Base-by-base conservation (phyloP, 306 rosid species). In the Elaeagnus macrophylla region DNA sequence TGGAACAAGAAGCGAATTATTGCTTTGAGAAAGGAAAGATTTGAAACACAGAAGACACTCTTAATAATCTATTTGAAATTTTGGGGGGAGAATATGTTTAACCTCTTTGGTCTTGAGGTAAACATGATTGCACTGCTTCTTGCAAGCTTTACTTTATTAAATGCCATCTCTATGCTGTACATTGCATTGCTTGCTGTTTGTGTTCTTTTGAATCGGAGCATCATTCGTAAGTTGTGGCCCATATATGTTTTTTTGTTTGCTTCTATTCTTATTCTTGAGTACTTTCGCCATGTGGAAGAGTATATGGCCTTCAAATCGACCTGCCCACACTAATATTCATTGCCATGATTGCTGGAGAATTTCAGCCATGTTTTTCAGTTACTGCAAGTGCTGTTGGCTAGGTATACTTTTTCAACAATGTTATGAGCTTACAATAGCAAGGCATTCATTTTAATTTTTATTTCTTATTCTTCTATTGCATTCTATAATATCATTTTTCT, bases 91-190 rank as follows among this genome's bases (percentile, higher is more conserved):
- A 84, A 93, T 70, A 45, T 82, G 74, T 88, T 84, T 70, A 80
- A 82, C 71, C 88, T 93, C 79, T 87, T 75, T 69, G 96, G 99
- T 77, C 99, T 93, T 37, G 99, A 93, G 89, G 87, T 93, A 72
- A 93, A 89, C 78, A 93, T 93, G 99, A 82, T 93, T 60, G 77
- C 85, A 18, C 73, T 91, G 68, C 95, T 91, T 56, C 83, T 87
- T 51, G 85, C 95, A 51, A 84, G 99, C 79, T 91, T 91, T 75
- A 85, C 96, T 67, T 67, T 91, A 78, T 77, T 91, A 69, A 91
- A 87, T 78, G 88, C 78, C 53, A 50, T 91, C 62, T 91, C 99
- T 56, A 71, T 91, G 72, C 56, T 82, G 65, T 91, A 87, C 63
- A 79, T 87, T 61, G 86, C 75, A 38, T 65, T 84, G 69, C 83